Conservation (phyloP, 129 eudicot genomes). For the Chrysanthemum seticuspe region DNA sequence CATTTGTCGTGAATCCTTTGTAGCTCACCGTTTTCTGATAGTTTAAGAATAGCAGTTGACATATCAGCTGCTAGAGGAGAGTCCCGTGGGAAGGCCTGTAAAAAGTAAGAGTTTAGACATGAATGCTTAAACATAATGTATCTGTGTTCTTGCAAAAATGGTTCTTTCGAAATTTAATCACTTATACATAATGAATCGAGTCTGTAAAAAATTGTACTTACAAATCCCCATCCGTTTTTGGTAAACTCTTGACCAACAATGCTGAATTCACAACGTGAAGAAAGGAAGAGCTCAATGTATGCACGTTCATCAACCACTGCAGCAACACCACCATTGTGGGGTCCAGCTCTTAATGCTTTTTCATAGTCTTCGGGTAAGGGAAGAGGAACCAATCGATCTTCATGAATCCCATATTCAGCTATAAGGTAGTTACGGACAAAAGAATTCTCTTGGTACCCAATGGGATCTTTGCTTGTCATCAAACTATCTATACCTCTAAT, state of each 20-base stretch:
- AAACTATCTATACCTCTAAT: constrained; percentile 69
- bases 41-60: constrained; percentile 73
- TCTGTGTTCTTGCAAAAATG: neutral
- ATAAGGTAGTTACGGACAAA: constrained; percentile 54
- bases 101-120: neutral
- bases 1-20: constrained; percentile 87
- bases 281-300: constrained; percentile 67
- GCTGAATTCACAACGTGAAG: constrained; percentile 64
- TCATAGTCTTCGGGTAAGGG: constrained; percentile 53
- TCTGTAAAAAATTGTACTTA: constrained; percentile 37
- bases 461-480: constrained; percentile 47
- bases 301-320: constrained; percentile 83
- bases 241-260: constrained; percentile 82
- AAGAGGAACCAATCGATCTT: constrained; percentile 59
- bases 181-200: neutral
- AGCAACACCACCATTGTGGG: constrained; percentile 64
- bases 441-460: constrained; percentile 70
- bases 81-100: constrained; percentile 81
- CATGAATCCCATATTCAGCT: constrained; percentile 48
- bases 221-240: constrained; percentile 92
- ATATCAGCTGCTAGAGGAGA: constrained; percentile 84
- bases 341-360: constrained; percentile 55
- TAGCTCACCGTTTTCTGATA: constrained; percentile 79
- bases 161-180: neutral
- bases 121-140: too few species aligned